Conservation (phyloP, 768 basidiomycete genomes). For the Mycena crocata region DNA sequence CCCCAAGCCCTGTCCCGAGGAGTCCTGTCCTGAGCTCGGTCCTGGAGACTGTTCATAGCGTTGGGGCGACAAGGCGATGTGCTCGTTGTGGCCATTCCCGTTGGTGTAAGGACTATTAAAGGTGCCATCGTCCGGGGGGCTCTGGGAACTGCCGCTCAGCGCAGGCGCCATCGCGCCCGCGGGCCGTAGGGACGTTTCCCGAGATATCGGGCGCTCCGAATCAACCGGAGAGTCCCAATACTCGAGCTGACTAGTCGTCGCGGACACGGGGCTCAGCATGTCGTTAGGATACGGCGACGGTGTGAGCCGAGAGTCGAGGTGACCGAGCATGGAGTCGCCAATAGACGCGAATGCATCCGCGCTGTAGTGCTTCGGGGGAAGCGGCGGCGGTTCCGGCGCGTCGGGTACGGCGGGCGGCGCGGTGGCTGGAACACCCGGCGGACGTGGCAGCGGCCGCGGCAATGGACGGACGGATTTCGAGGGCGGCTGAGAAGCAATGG, state of each 20-base stretch:
- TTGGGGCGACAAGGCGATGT: constrained; percentile 17
- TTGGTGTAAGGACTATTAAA: constrained; percentile 5
- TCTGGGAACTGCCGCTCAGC: neutral
- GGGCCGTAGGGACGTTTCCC: neutral
- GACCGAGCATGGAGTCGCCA: neutral
- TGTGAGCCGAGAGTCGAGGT: neutral
- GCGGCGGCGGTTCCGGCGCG: constrained; percentile 16
- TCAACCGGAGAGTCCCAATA: constrained; percentile 33
- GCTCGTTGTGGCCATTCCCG: neutral
- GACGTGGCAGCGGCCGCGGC: constrained; percentile 21
- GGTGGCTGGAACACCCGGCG: constrained; percentile 7
- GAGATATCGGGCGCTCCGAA: constrained; percentile 23
- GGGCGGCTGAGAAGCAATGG: constrained; percentile 1
- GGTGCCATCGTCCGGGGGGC: constrained; percentile 1
- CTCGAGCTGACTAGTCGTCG: constrained; percentile 26
- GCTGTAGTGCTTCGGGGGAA: constrained; percentile 8
- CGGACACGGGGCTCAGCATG: constrained; percentile 22
- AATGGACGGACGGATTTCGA: constrained; percentile 9
- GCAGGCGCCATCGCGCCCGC: constrained; percentile 17
- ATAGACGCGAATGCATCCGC: constrained; percentile 3
- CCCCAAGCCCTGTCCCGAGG: constrained; percentile 8
- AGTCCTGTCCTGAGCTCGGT: no score
- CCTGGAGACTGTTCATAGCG: constrained; percentile 1
- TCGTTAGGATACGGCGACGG: constrained; percentile 24
- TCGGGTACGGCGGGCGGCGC: constrained; percentile 3